A percentile compares a stretch with the other conserved stretches of the same genome.
phyloP scores from a whole-genome alignment of 352 stramenopile genomes.

The Pythium utonaiense region DNA sequence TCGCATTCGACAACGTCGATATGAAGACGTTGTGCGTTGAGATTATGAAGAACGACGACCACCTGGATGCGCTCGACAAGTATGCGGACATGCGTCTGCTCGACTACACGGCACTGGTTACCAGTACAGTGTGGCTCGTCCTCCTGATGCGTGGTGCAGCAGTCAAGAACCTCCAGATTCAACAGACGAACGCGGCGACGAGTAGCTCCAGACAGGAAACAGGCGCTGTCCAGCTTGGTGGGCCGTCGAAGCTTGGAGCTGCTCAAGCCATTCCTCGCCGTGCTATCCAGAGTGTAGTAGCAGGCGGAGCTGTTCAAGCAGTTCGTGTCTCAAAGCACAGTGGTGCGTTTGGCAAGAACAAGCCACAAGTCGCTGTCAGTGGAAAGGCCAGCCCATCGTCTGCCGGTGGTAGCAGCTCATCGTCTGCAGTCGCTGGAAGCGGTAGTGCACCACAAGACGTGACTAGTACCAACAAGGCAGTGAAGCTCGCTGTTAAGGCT shows the following conservation, averaged over 20 bases:
- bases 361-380: conserved; percentile 28
- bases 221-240: conserved; percentile 4
- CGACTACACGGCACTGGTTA: conserved; percentile 80
- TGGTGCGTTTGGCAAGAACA: conserved; percentile 29
- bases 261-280: conserved; percentile 57
- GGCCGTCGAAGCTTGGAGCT: conserved; percentile 23
- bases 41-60: conserved; percentile 68
- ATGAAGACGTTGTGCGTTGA: conserved; percentile 77
- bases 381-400: conserved; percentile 20
- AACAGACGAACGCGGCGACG: conserved; percentile 50
- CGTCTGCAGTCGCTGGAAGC: not conserved
- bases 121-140: conserved; percentile 69
- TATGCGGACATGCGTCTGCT: conserved; percentile 57
- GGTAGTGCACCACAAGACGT: conserved; percentile 19
- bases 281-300: conserved; percentile 26
- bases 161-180: conserved; percentile 85
- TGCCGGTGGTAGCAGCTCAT: not conserved
- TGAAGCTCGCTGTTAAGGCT: conserved; percentile 66
- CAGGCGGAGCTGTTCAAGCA: not conserved
- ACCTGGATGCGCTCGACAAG: conserved; percentile 65
- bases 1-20: conserved; percentile 81
- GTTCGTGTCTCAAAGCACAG: conserved; percentile 24
- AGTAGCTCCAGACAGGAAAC: conserved; percentile 20
- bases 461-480: conserved; percentile 32
- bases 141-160: conserved; percentile 72